Conservation (phyloP, 176 grass and related monocot species). For the Dactylis glomerata region DNA sequence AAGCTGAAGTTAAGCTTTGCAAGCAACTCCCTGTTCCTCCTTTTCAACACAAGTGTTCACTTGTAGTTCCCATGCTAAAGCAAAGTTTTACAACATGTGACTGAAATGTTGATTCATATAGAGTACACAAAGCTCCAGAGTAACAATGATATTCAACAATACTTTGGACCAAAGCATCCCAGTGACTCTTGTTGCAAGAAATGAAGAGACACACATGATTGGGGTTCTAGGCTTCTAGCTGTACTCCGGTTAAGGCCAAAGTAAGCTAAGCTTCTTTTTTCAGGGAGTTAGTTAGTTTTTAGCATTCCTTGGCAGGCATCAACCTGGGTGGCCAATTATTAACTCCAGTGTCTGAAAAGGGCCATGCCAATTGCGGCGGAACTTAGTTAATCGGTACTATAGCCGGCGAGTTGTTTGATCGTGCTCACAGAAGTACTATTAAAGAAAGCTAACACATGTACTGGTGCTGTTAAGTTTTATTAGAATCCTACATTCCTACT, state of each 20-base stretch:
- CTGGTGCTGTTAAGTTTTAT: not conserved
- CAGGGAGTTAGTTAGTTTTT: slow-evolving; percentile 13
- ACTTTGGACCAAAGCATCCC: slow-evolving; percentile 39
- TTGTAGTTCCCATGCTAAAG: slow-evolving; percentile 28
- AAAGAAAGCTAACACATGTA: not conserved
- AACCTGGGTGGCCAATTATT: slow-evolving; percentile 32
- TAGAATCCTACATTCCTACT: slow-evolving; percentile 13
- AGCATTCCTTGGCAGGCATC: slow-evolving; percentile 32
- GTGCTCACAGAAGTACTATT: not conserved
- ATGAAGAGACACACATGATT: slow-evolving; percentile 7
- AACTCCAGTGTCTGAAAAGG: slow-evolving; percentile 24
- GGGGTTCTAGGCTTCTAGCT: slow-evolving; percentile 16
- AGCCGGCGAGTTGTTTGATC: not conserved
- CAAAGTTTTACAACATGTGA: slow-evolving; percentile 32
- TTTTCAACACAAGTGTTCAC: slow-evolving; percentile 11
- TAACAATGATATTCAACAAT: not conserved
- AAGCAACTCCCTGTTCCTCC: slow-evolving; percentile 29
- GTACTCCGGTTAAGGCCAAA: slow-evolving; percentile 14
- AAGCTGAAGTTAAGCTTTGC: slow-evolving; percentile 25
- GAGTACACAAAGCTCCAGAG: too few species aligned
- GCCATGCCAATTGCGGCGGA: slow-evolving; percentile 19
- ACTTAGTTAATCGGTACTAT: not conserved
- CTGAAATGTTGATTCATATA: not conserved
- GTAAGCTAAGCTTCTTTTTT: not conserved
- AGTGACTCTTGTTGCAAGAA: slow-evolving; percentile 26